phyloP scores from a whole-genome alignment of 495 filamentous ascomycete species.

The Penicillium tannophilum region DNA sequence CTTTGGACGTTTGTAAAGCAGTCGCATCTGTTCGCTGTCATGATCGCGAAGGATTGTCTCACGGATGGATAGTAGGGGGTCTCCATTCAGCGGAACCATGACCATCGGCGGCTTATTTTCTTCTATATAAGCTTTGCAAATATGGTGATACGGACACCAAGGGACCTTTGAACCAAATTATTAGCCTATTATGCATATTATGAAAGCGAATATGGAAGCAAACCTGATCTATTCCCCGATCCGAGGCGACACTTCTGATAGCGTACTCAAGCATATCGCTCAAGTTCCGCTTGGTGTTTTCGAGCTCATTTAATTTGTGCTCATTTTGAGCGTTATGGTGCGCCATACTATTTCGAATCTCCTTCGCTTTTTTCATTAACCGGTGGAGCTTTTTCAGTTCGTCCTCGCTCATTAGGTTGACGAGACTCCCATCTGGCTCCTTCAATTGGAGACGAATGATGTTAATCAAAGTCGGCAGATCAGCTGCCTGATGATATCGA shows the following conservation, averaged over 20 bases:
- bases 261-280: constrained; percentile 1
- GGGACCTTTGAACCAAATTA: not conserved
- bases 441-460: constrained; percentile 2
- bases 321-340: not conserved
- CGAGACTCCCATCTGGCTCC: not conserved
- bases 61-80: not conserved
- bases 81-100: not conserved
- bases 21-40: not conserved
- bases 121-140: constrained; percentile 5
- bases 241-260: not conserved
- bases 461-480: not conserved
- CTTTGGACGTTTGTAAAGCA: not conserved
- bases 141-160: constrained; percentile 8
- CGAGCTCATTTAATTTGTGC: not conserved
- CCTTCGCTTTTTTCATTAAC: constrained; percentile 1
- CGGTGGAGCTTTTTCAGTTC: not conserved
- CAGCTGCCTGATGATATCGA: constrained; percentile 4
- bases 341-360: not conserved
- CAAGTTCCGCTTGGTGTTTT: not conserved
- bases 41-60: not conserved
- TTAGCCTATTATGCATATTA: not conserved
- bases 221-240: constrained; percentile 3
- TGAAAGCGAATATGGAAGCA: not conserved
- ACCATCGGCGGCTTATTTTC: not conserved
- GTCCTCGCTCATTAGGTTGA: not conserved